A percentile compares a stretch with the other conserved stretches of the same genome.
Conservation (phyloP, 495 filamentous ascomycete species). For the Talaromyces ruber region DNA sequence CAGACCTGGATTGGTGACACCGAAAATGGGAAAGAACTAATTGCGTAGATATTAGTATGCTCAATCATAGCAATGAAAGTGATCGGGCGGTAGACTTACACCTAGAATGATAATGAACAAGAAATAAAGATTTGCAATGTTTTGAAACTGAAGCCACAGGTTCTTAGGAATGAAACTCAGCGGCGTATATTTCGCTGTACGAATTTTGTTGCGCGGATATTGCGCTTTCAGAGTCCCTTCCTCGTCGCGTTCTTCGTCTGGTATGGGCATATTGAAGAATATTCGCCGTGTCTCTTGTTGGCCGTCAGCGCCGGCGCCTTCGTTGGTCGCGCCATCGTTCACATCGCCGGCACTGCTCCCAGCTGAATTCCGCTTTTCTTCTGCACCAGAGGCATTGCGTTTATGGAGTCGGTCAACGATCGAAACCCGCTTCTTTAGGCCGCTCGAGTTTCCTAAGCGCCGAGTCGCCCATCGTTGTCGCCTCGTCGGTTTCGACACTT, state of each 20-base stretch:
- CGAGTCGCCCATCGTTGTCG: conserved; percentile 93
- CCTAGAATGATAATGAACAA: conserved; percentile 89
- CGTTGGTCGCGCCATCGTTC: conserved; percentile 20
- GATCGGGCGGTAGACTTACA: conserved; percentile 46
- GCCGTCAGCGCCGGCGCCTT: conserved; percentile 23
- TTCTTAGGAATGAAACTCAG: conserved; percentile 98
- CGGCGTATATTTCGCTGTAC: conserved; percentile 94
- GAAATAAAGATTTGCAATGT: conserved; percentile 98
- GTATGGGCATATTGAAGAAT: conserved; percentile 83
- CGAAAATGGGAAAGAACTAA: conserved; percentile 95
- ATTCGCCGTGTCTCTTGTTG: conserved; percentile 40
- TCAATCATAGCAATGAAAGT: background rate
- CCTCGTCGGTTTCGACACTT: conserved; percentile 52
- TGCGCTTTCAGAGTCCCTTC: conserved; percentile 61
- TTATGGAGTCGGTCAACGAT: conserved; percentile 73
- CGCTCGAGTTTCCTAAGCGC: conserved; percentile 63
- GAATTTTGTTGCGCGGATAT: conserved; percentile 90
- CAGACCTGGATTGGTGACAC: conserved; percentile 80
- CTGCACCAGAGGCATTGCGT: conserved; percentile 44
- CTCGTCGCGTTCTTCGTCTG: conserved; percentile 70
- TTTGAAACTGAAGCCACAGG: conserved; percentile 94
- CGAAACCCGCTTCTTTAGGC: conserved; percentile 70
- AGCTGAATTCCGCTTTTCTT: conserved; percentile 66
- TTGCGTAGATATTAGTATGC: background rate
- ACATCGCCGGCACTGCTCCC: conserved; percentile 17